A percentile compares a stretch with the other conserved stretches of the same genome.
Evolutionary conservation across 2,329 filamentous ascomycete genomes (phyloP).

Genomic region (Penicillium oxalicum): DNA sequence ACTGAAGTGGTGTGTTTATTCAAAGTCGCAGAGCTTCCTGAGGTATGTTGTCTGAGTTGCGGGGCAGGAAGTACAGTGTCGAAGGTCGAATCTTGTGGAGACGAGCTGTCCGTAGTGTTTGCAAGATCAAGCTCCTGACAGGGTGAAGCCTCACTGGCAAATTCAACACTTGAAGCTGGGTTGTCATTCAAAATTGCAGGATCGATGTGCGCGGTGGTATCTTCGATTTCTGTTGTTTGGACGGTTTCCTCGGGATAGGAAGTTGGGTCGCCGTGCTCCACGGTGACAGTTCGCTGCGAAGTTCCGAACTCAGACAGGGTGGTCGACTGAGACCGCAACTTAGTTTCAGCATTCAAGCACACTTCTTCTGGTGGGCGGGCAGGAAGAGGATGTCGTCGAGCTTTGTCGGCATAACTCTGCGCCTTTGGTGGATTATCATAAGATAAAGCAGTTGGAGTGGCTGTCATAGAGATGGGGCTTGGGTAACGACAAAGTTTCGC

Average conservation of each 20-base stretch:
- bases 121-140: neutral
- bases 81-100: neutral
- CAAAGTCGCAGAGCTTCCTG: neutral
- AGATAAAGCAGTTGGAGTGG: slow-evolving; percentile 2
- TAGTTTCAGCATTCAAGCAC: slow-evolving; percentile 1
- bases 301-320: neutral
- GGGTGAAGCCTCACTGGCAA: neutral
- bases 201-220: neutral
- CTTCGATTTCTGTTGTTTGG: neutral
- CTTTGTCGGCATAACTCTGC: slow-evolving; percentile 3
- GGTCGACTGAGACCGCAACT: neutral
- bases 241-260: neutral
- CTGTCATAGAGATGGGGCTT: slow-evolving; percentile 11
- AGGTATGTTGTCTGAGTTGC: neutral
- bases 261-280: neutral
- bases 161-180: neutral
- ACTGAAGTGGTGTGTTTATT: neutral
- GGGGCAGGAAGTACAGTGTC: neutral
- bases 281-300: neutral
- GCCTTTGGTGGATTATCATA: neutral
- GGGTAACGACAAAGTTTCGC: slow-evolving; percentile 4
- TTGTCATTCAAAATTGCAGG: slow-evolving; percentile 1
- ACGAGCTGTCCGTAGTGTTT: neutral
- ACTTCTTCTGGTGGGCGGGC: slow-evolving; percentile 4
- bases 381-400: slow-evolving; percentile 8